Evolutionary conservation across 805 yeast species (phyloP).

Genomic region (Yarrowia sp.): DNA sequence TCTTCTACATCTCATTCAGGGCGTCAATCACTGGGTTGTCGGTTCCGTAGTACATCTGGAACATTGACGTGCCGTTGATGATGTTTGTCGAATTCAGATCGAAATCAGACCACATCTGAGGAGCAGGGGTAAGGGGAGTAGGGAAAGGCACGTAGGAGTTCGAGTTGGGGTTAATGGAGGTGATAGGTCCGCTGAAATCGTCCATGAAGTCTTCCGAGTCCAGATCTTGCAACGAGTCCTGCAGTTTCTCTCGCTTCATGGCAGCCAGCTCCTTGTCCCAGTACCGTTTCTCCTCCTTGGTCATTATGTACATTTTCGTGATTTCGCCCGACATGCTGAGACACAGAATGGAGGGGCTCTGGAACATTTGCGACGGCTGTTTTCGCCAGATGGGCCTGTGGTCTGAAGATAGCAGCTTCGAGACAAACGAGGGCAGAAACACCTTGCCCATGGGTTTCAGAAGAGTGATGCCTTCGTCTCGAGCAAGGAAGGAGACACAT

Average conservation of each 20-base stretch:
- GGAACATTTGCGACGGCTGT: slow-evolving; percentile 24
- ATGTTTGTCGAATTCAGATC: slow-evolving; percentile 25
- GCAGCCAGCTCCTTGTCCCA: slow-evolving; percentile 16
- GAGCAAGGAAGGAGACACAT: slow-evolving; percentile 20
- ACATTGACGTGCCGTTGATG: slow-evolving; percentile 13
- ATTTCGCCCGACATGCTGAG: slow-evolving; percentile 28
- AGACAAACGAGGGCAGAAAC: slow-evolving; percentile 17
- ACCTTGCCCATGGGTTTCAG: slow-evolving; percentile 30
- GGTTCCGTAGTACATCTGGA: slow-evolving; percentile 14
- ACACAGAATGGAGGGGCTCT: slow-evolving; percentile 16
- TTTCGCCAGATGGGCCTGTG: slow-evolving; percentile 26
- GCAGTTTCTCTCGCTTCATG: slow-evolving; percentile 8
- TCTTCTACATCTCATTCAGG: slow-evolving; percentile 16
- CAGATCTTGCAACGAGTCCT: slow-evolving; percentile 7
- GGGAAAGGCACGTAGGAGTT: slow-evolving; percentile 5
- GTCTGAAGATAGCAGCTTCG: neutral
- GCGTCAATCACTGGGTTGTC: slow-evolving; percentile 9
- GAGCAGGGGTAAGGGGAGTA: slow-evolving; percentile 8
- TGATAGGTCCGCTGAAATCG: neutral
- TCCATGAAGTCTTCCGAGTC: slow-evolving; percentile 22
- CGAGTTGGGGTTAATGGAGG: neutral
- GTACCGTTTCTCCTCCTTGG: neutral
- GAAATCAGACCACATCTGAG: slow-evolving; percentile 13
- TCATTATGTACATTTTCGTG: slow-evolving; percentile 28
- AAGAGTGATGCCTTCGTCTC: neutral